These are phyloP conservation scores for Yamadazyma taylorii DNA, from an alignment of 1,139 yeast genomes.

Conservation along the genomic window DNA sequence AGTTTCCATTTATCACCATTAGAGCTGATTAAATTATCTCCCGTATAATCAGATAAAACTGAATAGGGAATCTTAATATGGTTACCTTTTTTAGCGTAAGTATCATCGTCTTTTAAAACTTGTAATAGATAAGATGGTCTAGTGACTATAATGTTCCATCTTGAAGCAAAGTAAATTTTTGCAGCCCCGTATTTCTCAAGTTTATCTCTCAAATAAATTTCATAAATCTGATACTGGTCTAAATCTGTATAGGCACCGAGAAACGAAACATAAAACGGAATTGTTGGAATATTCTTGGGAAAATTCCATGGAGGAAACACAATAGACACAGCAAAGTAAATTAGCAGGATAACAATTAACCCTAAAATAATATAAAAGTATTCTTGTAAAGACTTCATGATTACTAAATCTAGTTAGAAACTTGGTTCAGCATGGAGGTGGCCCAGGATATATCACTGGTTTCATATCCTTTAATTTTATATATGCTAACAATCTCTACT, in stretches of 20 bases:
- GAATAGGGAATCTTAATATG: constrained; percentile 59
- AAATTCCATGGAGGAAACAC: constrained; percentile 32
- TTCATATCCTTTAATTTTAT: no score
- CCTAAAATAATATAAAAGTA: no score
- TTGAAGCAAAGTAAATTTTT: constrained; percentile 58
- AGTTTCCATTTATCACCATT: constrained; percentile 56
- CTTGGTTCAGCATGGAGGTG: no score
- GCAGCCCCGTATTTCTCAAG: constrained; percentile 57
- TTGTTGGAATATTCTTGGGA: constrained; percentile 52
- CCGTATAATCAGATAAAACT: constrained; percentile 56
- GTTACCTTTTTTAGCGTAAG: constrained; percentile 60
- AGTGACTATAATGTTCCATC: constrained; percentile 61
- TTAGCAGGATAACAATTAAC: neutral
- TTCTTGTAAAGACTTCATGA: neutral
- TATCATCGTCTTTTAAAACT: constrained; percentile 48
- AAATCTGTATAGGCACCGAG: constrained; percentile 43
- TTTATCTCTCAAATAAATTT: constrained; percentile 37
- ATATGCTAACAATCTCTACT: no score
- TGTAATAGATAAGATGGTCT: constrained; percentile 49
- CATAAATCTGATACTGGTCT: constrained; percentile 52
- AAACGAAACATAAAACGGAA: constrained; percentile 61
- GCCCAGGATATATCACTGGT: no score
- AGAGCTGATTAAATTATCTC: constrained; percentile 63
- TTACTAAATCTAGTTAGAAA: no score
- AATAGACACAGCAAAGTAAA: neutral